Percentiles rank a stretch among this genome's conserved stretches.
These are phyloP conservation scores for Cinchona pubescens DNA, from an alignment of 257 asterid genomes.

Conservation along the genomic window DNA sequence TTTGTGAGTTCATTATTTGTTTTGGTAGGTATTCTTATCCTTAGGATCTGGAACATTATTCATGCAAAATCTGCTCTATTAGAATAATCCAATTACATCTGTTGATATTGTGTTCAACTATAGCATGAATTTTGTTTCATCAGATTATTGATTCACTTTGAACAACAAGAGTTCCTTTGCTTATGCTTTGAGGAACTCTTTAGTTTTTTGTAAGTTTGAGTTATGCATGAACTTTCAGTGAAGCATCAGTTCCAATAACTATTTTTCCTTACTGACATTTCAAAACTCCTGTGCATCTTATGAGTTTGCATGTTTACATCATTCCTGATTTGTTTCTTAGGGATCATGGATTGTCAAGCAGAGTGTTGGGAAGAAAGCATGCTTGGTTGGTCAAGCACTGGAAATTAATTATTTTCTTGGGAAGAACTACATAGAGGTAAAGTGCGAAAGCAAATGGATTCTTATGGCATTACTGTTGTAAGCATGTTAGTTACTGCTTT, in stretches of 20 bases:
- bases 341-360: conserved; percentile 99
- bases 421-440: conserved; percentile 93
- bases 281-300: neutral
- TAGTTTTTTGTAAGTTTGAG: neutral
- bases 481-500: neutral
- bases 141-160: neutral
- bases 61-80: neutral
- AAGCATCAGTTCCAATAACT: neutral
- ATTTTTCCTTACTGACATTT: neutral
- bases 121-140: neutral
- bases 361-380: conserved; percentile 86
- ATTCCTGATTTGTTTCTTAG: conserved; percentile 37
- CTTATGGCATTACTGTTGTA: neutral
- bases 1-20: no score
- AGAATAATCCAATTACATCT: neutral
- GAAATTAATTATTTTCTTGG: conserved; percentile 80
- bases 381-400: conserved; percentile 80
- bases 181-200: no score
- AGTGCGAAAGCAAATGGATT: neutral
- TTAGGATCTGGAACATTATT: neutral
- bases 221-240: neutral
- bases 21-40: neutral
- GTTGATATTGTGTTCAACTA: neutral
- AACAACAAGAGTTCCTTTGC: neutral
- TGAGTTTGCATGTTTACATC: neutral